A percentile compares a stretch with the other conserved stretches of the same genome.
Conservation (phyloP, 192 early-diverging fungal genomes). For the Linnemannia schmuckeri region DNA sequence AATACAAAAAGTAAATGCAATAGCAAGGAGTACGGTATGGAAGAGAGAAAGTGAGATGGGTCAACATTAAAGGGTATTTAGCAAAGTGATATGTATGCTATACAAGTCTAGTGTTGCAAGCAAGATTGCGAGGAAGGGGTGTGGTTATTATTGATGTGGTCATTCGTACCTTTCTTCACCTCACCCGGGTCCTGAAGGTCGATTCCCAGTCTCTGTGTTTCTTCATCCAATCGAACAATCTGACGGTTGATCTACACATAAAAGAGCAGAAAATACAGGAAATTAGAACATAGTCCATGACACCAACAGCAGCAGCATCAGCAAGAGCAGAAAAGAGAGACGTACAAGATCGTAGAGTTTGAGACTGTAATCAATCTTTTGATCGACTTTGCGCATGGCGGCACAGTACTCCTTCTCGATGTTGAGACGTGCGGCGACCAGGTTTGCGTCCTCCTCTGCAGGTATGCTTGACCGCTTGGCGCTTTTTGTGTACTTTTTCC, state of each 20-base stretch:
- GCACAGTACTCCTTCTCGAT: conserved; percentile 60
- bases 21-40: background rate
- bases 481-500: conserved; percentile 57
- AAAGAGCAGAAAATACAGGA: background rate
- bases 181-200: conserved; percentile 47
- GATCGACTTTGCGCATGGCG: conserved; percentile 66
- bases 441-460: conserved; percentile 24
- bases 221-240: conserved; percentile 48
- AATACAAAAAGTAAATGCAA: background rate
- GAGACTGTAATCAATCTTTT: conserved; percentile 64
- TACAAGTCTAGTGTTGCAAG: background rate
- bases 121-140: background rate
- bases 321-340: background rate
- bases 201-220: conserved; percentile 46
- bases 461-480: conserved; percentile 47
- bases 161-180: conserved; percentile 46
- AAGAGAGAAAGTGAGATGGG: background rate
- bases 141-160: background rate
- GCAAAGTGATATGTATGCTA: background rate
- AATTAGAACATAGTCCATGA: background rate
- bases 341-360: conserved; percentile 65
- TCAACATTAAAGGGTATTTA: background rate
- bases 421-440: conserved; percentile 33
- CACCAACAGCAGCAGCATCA: background rate
- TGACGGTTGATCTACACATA: conserved; percentile 44